Evolutionary conservation across 306 rosid genomes (phyloP), one percentile per base, ranked within the genome.

Genomic region (Echinosophora koreensis): DNA sequence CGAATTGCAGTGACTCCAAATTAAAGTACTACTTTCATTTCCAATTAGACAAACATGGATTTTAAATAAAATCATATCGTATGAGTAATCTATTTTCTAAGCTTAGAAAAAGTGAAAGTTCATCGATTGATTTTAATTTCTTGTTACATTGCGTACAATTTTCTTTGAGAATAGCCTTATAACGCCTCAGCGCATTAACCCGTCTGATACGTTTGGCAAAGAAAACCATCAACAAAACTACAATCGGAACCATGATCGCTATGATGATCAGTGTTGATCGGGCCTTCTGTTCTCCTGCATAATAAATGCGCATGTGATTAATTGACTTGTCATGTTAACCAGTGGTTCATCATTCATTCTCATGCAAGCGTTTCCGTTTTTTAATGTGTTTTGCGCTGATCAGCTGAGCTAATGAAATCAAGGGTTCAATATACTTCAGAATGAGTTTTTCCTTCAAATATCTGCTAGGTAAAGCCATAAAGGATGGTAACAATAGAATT

Each of bases 1-100:
- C 66, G 3, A 74, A 74, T 60, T 74, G 69, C 78, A 74, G 12
- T 1, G 68, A 44, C 69, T 73, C 69, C 54, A 73, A n/a, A n/a
- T 69, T 32, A 15, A n/a, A n/a, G 78, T 32, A 15, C 47, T 47
- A 30, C 70, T 17, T 63, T 64, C 80, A 17, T n/a, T 28, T 51
- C 80, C 80, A 75, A 75, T 64, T 75, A 55, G 1, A 71, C 13
- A 16, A 37, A 71, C 37, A 9, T 17, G 12, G 16, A 16, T 15
- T 11, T 52, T 11, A 35, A 54, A 6, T 17, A 35, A 18, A 17
- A 60, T 32, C 22, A 22, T 22, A 22, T 22, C 22, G 8, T n/a
- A 14, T 2, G 15, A 60, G 44, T 34, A 34, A 6, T n/a, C 32
- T 14, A 13, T 14, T 34, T 30, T 30, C 41, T 34, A 65, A 4